phyloP scores from a whole-genome alignment of 148 eudicot species.

The Rhododendron mucronatum region DNA sequence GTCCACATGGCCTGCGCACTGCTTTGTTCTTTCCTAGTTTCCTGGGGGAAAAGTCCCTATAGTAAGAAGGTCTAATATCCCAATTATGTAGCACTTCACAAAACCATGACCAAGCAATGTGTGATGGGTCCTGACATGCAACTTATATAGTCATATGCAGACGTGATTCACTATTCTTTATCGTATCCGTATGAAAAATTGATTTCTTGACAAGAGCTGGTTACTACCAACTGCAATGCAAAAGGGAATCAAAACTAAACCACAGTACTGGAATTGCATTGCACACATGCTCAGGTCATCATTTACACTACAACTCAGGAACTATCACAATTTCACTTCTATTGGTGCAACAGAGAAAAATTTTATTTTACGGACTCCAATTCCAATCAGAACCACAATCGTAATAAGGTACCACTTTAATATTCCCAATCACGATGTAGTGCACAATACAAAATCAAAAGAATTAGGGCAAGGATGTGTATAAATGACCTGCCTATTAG shows the following conservation, averaged over 20 bases:
- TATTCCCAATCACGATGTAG: neutral
- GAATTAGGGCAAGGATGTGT: neutral
- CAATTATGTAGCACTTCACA: neutral
- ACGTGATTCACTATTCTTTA: neutral
- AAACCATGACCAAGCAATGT: neutral
- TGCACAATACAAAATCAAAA: neutral
- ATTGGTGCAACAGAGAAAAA: neutral
- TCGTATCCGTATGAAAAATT: neutral
- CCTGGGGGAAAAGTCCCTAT: neutral
- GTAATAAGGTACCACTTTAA: neutral
- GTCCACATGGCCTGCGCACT: neutral
- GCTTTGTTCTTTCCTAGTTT: neutral
- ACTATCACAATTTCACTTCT: neutral
- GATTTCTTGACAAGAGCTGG: neutral
- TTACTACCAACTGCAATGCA: neutral
- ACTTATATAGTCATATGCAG: neutral
- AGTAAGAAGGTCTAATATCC: neutral
- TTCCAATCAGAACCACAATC: neutral
- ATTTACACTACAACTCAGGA: neutral
- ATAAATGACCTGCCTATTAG: constrained; percentile 70
- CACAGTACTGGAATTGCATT: neutral
- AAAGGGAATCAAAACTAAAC: neutral
- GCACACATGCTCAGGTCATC: neutral
- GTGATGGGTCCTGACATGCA: neutral
- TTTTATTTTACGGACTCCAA: neutral